These are phyloP conservation scores for Arthrobotrys entomopaga DNA, from an alignment of 2,329 filamentous ascomycete genomes.

Conservation along the genomic window DNA sequence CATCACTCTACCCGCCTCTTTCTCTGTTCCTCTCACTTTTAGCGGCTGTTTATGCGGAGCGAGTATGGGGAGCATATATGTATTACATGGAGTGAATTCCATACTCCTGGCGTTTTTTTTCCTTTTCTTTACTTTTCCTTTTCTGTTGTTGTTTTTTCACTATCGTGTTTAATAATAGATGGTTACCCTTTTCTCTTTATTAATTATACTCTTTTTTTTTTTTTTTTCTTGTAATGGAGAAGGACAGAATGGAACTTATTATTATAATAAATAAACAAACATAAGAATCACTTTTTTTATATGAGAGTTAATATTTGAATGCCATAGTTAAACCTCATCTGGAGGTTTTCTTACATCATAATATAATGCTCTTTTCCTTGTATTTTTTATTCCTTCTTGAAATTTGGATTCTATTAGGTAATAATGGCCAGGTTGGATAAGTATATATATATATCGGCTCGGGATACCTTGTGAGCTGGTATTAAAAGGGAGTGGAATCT, in stretches of 20 bases:
- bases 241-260: not conserved
- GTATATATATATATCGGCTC: no score
- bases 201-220: not conserved
- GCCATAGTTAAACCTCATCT: constrained; percentile 35
- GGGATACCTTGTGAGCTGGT: no score
- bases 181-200: not conserved
- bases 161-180: constrained; percentile 12
- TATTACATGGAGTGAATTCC: constrained; percentile 3
- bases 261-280: constrained; percentile 3
- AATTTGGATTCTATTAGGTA: no score
- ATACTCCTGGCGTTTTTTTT: not conserved
- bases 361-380: constrained; percentile 18
- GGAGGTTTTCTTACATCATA: constrained; percentile 9
- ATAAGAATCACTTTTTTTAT: not conserved
- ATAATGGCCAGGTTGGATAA: no score
- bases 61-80: constrained; percentile 7
- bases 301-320: constrained; percentile 2
- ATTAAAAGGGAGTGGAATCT: no score
- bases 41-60: not conserved
- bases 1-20: not conserved
- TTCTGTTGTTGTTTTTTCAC: not conserved
- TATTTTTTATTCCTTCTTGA: constrained; percentile 9
- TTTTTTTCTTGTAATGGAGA: constrained; percentile 3
- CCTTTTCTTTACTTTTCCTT: not conserved
- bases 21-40: constrained; percentile 2